Conservation (phyloP, 2,329 filamentous ascomycete genomes). For the Colletotrichum sp. region DNA sequence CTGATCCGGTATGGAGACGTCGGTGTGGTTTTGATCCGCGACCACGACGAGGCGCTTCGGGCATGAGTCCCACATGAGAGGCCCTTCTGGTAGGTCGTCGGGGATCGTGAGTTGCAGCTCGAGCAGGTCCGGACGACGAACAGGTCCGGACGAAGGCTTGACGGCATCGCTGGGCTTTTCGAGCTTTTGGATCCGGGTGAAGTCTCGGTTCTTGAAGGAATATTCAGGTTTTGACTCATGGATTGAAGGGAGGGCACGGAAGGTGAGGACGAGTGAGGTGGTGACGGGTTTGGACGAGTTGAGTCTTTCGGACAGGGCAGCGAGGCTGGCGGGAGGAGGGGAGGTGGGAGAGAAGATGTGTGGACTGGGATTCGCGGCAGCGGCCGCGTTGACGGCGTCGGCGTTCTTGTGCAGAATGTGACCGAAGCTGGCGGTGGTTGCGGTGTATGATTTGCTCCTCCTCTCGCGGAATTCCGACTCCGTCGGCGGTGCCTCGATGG, state of each 20-base stretch:
- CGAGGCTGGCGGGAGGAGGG: constrained; percentile 52
- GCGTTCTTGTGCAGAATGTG: constrained; percentile 48
- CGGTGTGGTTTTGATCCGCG: constrained; percentile 37
- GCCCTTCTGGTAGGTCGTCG: constrained; percentile 9
- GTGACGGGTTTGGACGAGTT: constrained; percentile 21
- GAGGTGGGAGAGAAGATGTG: constrained; percentile 49
- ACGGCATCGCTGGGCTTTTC: background rate
- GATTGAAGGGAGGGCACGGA: constrained; percentile 27
- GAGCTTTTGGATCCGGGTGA: background rate
- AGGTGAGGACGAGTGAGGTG: constrained; percentile 49
- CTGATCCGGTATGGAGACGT: constrained; percentile 50
- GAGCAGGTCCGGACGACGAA: background rate
- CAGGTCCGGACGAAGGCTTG: too few relatives aligned
- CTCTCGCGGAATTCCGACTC: background rate
- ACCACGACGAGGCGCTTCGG: constrained; percentile 41
- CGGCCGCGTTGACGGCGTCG: background rate
- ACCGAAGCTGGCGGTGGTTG: constrained; percentile 53
- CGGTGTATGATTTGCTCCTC: background rate
- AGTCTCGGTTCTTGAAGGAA: background rate
- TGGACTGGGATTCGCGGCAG: background rate
- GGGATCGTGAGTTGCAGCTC: constrained; percentile 21
- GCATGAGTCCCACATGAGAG: constrained; percentile 20
- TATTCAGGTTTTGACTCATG: background rate
- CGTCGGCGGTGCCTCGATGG: background rate
- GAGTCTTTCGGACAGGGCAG: constrained; percentile 26